Evolutionary conservation across 192 early-diverging fungal species (phyloP), one percentile per base, ranked within the genome.

Genomic region (Borealophlyctis nickersoniae): DNA sequence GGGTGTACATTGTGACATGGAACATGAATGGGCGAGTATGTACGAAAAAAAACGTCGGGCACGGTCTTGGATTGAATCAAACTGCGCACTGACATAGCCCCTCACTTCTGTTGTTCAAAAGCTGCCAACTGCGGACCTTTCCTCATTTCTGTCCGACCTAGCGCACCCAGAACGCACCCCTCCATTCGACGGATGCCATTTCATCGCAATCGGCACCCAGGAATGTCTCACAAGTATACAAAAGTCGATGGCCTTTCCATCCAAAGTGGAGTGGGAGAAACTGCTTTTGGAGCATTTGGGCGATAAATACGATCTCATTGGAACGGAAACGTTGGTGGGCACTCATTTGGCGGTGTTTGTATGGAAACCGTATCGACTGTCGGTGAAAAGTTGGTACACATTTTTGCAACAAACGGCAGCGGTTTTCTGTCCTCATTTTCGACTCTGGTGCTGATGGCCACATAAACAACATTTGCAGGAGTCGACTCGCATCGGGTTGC

Each of bases 291-390:
- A 73, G 22, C 22, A 30, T n/a, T 23, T 63, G 22, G 19, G 50
- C 16, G 5, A 30, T n/a, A 23, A 59, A 26, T 74, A 69, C 57
- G 61, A 28, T 4, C 28, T 63, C 2, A 56, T 69, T 7, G 60
- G 14, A 23, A 63, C 72, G n/a, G 23, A 48, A 23, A 69, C 71
- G 34, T n/a, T 76, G 19, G 67, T 56, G 1, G 71, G 62, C 0
- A 27, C 73, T 27, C 73, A 74, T 60, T 9, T 74, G 9, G 63
- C 52, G 2, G 49, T 74, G 29, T 73, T 66, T 67, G 70, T 69
- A 14, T 28, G 19, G 36, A 54, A 49, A 32, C 24, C 19, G 58
- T 34, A 22, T 16, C 11, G 4, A 7, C 49, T 31, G 11, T 16
- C 19, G 32, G 55, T 72, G 23, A n/a, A 56, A 11, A 51, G 70